A percentile compares a stretch with the other conserved stretches of the same genome.
These are phyloP conservation scores for Arthrobotrys conoides DNA, from an alignment of 2,329 filamentous ascomycete genomes.

Conservation along the genomic window DNA sequence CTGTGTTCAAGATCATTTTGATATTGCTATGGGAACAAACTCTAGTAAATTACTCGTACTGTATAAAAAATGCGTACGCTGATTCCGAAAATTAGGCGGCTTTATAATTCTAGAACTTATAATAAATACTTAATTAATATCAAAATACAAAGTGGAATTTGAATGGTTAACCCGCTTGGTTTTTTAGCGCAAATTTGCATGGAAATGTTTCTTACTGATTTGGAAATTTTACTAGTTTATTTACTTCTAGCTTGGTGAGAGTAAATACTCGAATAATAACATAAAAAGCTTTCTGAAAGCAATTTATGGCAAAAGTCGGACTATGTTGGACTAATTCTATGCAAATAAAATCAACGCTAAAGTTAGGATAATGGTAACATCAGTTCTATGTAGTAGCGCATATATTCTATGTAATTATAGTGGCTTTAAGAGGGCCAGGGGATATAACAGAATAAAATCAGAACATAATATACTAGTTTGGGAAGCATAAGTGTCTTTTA, in stretches of 20 bases:
- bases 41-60: constrained; percentile 1
- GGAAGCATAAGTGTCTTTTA: constrained; percentile 18
- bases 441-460: constrained; percentile 6
- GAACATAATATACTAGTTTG: constrained; percentile 13
- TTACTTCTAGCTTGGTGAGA: constrained; percentile 21
- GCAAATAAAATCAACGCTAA: constrained; percentile 26
- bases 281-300: constrained; percentile 22
- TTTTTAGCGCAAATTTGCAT: constrained; percentile 3
- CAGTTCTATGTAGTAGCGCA: constrained; percentile 6
- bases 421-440: not conserved
- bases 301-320: not conserved
- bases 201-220: constrained; percentile 8
- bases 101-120: constrained; percentile 32
- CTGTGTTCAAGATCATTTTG: constrained; percentile 28
- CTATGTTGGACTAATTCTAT: constrained; percentile 35
- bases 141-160: constrained; percentile 21
- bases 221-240: constrained; percentile 19
- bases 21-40: constrained; percentile 26
- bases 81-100: not conserved
- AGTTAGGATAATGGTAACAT: constrained; percentile 18
- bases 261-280: constrained; percentile 25
- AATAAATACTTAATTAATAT: constrained; percentile 26
- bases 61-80: not conserved
- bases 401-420: constrained; percentile 26
- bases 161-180: constrained; percentile 3